Conservation (phyloP, 73 alveolate genomes). For the Tetrahymena elliotti region DNA sequence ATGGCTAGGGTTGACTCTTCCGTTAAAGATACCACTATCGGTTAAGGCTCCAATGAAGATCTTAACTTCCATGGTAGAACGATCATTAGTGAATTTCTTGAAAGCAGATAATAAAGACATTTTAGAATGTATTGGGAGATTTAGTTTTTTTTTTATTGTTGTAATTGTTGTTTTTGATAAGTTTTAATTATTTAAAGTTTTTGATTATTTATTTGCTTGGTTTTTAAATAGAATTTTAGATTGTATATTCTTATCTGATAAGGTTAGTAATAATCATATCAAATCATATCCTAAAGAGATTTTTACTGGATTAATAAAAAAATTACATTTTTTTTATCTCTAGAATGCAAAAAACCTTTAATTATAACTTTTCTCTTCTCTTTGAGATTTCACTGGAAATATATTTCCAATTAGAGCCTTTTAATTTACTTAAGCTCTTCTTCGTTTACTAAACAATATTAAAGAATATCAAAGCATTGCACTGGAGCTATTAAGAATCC, state of each 20-base stretch:
- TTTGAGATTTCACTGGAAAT: not conserved
- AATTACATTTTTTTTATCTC: not conserved
- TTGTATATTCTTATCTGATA: not conserved
- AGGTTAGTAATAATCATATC: not conserved
- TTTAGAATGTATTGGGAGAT: slow-evolving; percentile 37
- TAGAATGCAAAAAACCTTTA: not conserved
- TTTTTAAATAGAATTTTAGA: not conserved
- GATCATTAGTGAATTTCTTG: not conserved
- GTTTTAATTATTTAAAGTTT: not conserved
- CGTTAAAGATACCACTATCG: not conserved
- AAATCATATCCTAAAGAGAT: not conserved
- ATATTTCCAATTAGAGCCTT: not conserved
- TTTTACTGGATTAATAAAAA: not conserved
- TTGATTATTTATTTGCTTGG: not conserved
- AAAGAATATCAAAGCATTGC: no score
- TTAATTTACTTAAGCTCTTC: not conserved
- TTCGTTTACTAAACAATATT: no score
- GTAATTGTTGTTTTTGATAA: not conserved
- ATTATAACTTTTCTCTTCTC: not conserved
- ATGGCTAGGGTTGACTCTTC: not conserved
- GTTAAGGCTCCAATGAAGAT: not conserved
- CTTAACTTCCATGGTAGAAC: not conserved
- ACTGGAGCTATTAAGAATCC: no score
- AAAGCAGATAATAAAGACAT: not conserved
- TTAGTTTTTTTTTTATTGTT: slow-evolving; percentile 27